Evolutionary conservation across 495 filamentous ascomycete genomes (phyloP), one percentile per base, ranked within the genome.

Genomic region (Aspergillus campestris): DNA sequence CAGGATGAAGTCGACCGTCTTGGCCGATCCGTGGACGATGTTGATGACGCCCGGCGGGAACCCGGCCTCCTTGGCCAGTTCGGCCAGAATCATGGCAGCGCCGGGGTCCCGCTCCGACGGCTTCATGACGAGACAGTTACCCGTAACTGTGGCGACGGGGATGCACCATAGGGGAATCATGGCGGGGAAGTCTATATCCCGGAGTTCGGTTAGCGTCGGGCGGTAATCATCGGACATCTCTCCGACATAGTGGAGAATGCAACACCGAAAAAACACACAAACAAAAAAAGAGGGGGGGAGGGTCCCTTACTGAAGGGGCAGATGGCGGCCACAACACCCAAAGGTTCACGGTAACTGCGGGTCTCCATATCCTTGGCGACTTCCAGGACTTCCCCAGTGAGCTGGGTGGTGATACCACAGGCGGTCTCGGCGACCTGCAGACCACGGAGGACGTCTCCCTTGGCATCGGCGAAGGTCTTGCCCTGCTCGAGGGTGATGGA

Each of bases 331-430:
- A 94, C 88, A 37, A 99, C 84, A 45, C 92, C 92, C 57, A 99
- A 66, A 38, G 92, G 92, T 72, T 99, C 92, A 40, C 79, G 77
- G 60, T 97, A 97, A 50, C 79, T 87, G 50, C 92, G 71, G 7
- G 92, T 99, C 74, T 99, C 92, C 92, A 99, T 99, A 64, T 99
- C 92, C 75, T 94, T 95, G 39, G 91, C 83, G 7, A 99, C 92
- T 71, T 99, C 94, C 31, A 99, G 72, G 28, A 99, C 80, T 66
- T 97, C 91, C 30, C 92, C 92, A 48, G 86, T 87, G 65, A 97
- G 75, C 63, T 96, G 85, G 34, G 89, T 91, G 7, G 92, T 92
- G 52, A 95, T 95, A 30, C 84, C 88, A 58, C 90, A 96, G 28
- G 91, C 88, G 13, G 89, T 91, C 73, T 99, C 92, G 8, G 92